Conservation (phyloP, 768 basidiomycete genomes). For the Suillus spraguei region DNA sequence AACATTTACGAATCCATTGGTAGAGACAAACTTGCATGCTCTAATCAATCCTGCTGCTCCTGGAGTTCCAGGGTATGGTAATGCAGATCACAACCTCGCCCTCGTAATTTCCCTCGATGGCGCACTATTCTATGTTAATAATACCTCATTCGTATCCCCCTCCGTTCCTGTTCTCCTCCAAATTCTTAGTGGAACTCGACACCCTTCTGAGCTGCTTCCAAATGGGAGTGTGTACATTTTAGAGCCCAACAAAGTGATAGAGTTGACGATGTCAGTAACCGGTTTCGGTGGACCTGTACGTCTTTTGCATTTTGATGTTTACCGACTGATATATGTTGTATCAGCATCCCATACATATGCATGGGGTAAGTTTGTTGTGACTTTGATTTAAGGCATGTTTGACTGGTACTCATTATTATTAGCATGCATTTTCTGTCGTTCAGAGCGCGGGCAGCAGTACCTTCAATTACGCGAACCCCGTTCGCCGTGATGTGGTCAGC, state of each 20-base stretch:
- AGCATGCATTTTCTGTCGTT: constrained; percentile 50
- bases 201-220: constrained; percentile 30
- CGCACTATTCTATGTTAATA: constrained; percentile 17
- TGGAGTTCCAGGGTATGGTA: constrained; percentile 37
- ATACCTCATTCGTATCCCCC: constrained; percentile 25
- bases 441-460: constrained; percentile 36
- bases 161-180: constrained; percentile 30
- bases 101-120: constrained; percentile 13
- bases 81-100: constrained; percentile 42
- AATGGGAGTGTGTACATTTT: constrained; percentile 26
- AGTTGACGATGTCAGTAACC: constrained; percentile 18
- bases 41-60: constrained; percentile 37
- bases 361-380: constrained; percentile 35
- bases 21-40: constrained; percentile 32
- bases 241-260: constrained; percentile 30
- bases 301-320: not conserved
- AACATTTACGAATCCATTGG: constrained; percentile 26
- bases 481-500: not conserved
- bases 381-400: not conserved
- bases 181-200: constrained; percentile 37
- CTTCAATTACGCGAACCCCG: not conserved
- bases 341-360: constrained; percentile 47
- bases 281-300: constrained; percentile 9
- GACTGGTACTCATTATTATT: not conserved
- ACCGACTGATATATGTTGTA: not conserved